Evolutionary conservation across 1,284 basidiomycete species (phyloP), one percentile per base, ranked within the genome.

Genomic region (Chiua sp.): DNA sequence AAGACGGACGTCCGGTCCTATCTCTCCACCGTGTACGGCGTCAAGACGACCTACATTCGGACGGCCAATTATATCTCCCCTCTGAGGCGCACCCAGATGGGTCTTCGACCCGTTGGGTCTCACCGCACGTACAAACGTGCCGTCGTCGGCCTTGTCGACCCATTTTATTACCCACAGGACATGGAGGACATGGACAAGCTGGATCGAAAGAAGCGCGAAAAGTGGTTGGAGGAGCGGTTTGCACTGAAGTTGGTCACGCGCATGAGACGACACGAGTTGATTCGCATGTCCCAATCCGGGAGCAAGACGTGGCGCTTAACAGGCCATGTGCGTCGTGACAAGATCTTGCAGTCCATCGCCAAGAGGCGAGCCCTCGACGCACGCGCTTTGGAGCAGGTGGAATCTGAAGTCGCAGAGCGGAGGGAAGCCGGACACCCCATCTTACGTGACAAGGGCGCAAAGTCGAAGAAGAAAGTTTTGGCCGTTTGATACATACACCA

Each of bases 1-100:
- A 98, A 98, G 79, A 93, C 91, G 63, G 94, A 96, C 76, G 80
- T 98, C 37, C 88, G 94, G 51, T 91, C 91, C 4, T 97, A 98
- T 75, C 86, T 98, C 33, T 78, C 79, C 42, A 82, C 93, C 32
- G 86, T 92, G 48, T 98, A 98, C 72, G 93, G 92, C 63, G 89
- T 98, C 47, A 81, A 88, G 68, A 90, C 91, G 57, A 98, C 96
- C 11, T 98, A 96, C 77, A 94, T 97, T 65, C 93, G 95, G 47
- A 98, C 96, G 20, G 92, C 92, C 80, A 92, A 94, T 78, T 95
- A 94, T 72, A 79, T 89, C 61, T 86, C 87, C 1, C 83, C 87
- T 28, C 66, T 88, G 16, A 74, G 73, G 23, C 78, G 82, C 70
- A 71, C 65, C 59, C 71, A 59, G 71, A 63, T 68, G 55, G 65